A percentile compares a stretch with the other conserved stretches of the same genome.
Evolutionary conservation across 1,284 basidiomycete species (phyloP).

Genomic region (Boletus sp.): DNA sequence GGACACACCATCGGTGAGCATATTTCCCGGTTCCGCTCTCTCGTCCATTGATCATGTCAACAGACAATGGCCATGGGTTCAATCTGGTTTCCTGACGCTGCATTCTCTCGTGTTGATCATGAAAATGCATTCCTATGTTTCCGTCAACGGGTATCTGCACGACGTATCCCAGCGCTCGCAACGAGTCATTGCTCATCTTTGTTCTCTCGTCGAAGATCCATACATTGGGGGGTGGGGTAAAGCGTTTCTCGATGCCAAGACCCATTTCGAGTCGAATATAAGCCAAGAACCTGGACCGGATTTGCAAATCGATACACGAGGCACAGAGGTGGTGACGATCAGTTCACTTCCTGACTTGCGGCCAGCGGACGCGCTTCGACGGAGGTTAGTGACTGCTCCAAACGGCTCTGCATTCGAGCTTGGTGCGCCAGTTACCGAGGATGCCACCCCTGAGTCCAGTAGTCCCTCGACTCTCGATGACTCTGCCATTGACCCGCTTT

Average conservation of each 20-base stretch:
- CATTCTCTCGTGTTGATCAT: constrained; percentile 90
- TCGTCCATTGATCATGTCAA: not conserved
- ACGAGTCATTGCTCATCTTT: constrained; percentile 43
- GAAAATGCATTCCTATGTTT: constrained; percentile 96
- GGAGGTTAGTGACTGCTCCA: constrained; percentile 45
- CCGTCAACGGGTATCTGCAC: constrained; percentile 84
- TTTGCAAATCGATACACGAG: constrained; percentile 21
- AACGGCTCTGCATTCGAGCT: constrained; percentile 13
- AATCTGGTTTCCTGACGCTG: constrained; percentile 93
- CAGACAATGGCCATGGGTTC: constrained; percentile 96
- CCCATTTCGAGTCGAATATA: constrained; percentile 27
- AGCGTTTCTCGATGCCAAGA: constrained; percentile 47
- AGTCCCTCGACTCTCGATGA: constrained; percentile 4
- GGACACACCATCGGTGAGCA: constrained; percentile 74
- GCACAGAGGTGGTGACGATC: constrained; percentile 38
- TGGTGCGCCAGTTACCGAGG: constrained; percentile 2
- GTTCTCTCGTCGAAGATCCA: constrained; percentile 40
- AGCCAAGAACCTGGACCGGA: constrained; percentile 28
- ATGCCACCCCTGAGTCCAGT: constrained; percentile 1
- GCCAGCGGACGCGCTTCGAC: constrained; percentile 49
- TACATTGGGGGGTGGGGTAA: constrained; percentile 60
- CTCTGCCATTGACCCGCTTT: not conserved
- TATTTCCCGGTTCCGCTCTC: constrained; percentile 1
- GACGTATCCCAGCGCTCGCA: constrained; percentile 47
- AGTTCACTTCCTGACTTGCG: constrained; percentile 52